phyloP scores from a whole-genome alignment of 192 early-diverging fungal species.

The Backusella parvicylindrica region DNA sequence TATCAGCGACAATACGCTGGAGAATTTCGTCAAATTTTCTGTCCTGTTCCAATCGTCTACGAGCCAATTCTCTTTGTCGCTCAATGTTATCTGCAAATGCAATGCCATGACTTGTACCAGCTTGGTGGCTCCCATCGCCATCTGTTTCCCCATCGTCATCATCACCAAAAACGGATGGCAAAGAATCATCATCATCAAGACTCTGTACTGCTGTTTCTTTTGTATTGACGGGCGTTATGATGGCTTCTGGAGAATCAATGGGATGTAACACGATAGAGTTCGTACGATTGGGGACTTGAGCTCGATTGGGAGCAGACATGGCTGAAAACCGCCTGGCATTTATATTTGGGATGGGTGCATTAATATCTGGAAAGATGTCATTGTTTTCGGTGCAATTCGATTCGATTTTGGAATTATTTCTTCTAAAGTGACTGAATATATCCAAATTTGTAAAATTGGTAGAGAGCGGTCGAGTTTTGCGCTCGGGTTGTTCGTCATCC shows the following conservation, averaged over 20 bases:
- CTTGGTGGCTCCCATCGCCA: not conserved
- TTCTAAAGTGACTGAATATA: not conserved
- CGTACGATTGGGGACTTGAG: not conserved
- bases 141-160: not conserved
- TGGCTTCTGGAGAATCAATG: not conserved
- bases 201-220: not conserved
- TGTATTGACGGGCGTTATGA: not conserved
- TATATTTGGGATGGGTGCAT: not conserved
- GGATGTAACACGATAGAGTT: not conserved
- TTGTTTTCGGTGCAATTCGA: no score
- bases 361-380: no score
- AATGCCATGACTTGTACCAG: slow-evolving; percentile 9
- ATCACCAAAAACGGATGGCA: not conserved
- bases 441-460: not conserved
- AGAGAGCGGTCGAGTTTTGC: not conserved
- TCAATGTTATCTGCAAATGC: slow-evolving; percentile 34
- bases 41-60: slow-evolving; percentile 21
- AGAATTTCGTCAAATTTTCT: slow-evolving; percentile 7
- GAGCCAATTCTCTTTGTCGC: slow-evolving; percentile 21
- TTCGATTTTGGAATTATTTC: not conserved
- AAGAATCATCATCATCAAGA: not conserved
- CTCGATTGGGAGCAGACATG: not conserved
- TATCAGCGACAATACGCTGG: not conserved
- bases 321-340: not conserved
- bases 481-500: not conserved